These are phyloP conservation scores for Botrytis fabae DNA, from an alignment of 2,329 filamentous ascomycete genomes.

Conservation along the genomic window DNA sequence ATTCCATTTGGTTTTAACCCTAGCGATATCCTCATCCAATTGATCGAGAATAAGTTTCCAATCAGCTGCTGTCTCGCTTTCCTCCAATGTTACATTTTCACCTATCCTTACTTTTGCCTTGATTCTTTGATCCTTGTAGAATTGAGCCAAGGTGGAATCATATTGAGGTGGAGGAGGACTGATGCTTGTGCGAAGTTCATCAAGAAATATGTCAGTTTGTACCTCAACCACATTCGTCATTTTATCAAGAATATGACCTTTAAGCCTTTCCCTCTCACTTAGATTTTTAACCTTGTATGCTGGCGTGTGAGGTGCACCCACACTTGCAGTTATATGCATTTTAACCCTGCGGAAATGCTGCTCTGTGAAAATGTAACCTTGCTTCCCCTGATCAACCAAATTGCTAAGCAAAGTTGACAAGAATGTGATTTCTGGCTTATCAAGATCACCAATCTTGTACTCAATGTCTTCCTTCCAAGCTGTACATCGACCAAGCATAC, in stretches of 20 bases:
- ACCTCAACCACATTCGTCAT: conserved; percentile 58
- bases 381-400: conserved; percentile 59
- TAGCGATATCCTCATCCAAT: neutral
- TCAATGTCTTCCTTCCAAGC: conserved; percentile 62
- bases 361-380: conserved; percentile 52
- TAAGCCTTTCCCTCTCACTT: neutral
- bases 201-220: conserved; percentile 40
- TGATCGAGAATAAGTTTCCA: conserved; percentile 27
- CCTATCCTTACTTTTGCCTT: conserved; percentile 26
- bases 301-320: neutral
- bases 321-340: neutral
- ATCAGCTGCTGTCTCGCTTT: neutral
- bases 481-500: conserved; percentile 64
- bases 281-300: neutral
- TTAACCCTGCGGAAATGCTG: conserved; percentile 43
- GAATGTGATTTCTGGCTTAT: conserved; percentile 46
- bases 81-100: conserved; percentile 6
- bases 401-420: conserved; percentile 55
- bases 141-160: conserved; percentile 33
- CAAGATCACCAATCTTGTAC: conserved; percentile 58
- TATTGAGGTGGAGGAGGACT: conserved; percentile 23
- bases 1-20: conserved; percentile 14
- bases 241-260: conserved; percentile 60
- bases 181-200: conserved; percentile 19
- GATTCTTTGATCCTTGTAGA: conserved; percentile 24